phyloP scores from a whole-genome alignment of 2,329 filamentous ascomycete genomes.

The Aquanectria penicillioides region DNA sequence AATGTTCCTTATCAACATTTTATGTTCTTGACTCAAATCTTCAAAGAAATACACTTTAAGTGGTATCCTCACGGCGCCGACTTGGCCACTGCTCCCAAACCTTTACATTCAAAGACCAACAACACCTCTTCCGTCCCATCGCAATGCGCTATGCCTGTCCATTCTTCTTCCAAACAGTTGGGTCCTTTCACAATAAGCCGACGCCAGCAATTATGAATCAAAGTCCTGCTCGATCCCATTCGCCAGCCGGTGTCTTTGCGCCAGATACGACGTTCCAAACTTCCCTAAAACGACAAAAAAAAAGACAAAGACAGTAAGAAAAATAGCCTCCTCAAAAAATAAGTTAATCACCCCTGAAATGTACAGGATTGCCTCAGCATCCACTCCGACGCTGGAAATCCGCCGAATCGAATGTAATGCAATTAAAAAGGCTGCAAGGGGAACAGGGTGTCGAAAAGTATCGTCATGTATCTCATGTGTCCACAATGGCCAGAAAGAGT shows the following conservation, averaged over 20 bases:
- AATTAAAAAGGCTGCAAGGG: conserved; percentile 30
- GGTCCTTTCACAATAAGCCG: conserved; percentile 25
- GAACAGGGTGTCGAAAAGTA: conserved; percentile 32
- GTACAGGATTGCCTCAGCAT: conserved; percentile 20
- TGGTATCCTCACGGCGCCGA: conserved; percentile 36
- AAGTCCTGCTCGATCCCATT: conserved; percentile 47
- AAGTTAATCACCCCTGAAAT: conserved; percentile 27
- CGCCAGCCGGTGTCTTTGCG: conserved; percentile 33
- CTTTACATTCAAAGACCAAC: conserved; percentile 39
- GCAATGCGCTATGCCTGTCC: conserved; percentile 35
- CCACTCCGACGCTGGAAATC: not conserved
- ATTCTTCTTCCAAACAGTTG: conserved; percentile 35
- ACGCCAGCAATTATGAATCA: conserved; percentile 42
- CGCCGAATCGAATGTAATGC: not conserved
- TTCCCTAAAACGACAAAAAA: conserved; percentile 21
- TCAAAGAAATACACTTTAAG: conserved; percentile 23
- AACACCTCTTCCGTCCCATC: conserved; percentile 35
- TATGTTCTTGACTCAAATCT: conserved; percentile 24
- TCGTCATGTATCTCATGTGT: conserved; percentile 35
- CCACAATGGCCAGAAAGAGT: conserved; percentile 25
- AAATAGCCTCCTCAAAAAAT: conserved; percentile 26
- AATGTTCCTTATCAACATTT: no score
- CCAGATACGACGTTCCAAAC: conserved; percentile 36
- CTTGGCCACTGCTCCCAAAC: conserved; percentile 32
- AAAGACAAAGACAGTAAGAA: conserved; percentile 28